Percentiles rank a stretch among this genome's conserved stretches.
phyloP scores from a whole-genome alignment of 805 yeast genomes.

The Saccharomycopsis olivae region DNA sequence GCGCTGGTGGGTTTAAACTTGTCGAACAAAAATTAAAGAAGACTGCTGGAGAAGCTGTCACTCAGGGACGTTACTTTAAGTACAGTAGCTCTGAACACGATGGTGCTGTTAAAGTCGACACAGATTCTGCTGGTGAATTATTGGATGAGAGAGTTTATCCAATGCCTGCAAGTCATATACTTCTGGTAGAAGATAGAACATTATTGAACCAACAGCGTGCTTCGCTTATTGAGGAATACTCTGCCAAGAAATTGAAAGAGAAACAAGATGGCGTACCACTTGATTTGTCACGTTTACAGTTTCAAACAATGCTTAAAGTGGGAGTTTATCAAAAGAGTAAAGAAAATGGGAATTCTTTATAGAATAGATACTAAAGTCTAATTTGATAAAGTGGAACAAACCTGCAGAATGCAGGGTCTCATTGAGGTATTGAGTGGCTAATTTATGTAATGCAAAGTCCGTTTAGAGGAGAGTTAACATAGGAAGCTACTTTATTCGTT shows the following conservation, averaged over 20 bases:
- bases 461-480: too few species aligned
- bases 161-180: slow-evolving; percentile 2
- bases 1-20: slow-evolving; percentile 14
- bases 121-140: slow-evolving; percentile 15
- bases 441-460: too few species aligned
- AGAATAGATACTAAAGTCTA: too few species aligned
- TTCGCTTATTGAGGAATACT: not conserved
- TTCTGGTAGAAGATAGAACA: not conserved
- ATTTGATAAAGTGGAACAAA: too few species aligned
- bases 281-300: too few species aligned
- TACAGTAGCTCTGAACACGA: not conserved
- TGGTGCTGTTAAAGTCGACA: slow-evolving; percentile 2
- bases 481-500: too few species aligned
- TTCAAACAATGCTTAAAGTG: too few species aligned
- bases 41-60: not conserved
- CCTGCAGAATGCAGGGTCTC: too few species aligned
- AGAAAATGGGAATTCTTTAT: too few species aligned
- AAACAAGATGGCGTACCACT: not conserved
- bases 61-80: not conserved
- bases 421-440: too few species aligned
- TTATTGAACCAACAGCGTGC: slow-evolving; percentile 1
- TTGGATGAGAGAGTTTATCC: slow-evolving; percentile 6
- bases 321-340: too few species aligned
- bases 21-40: slow-evolving; percentile 9
- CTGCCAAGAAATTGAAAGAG: not conserved